phyloP scores from a whole-genome alignment of 257 asterid species.

The Leptodermis oblonga region DNA sequence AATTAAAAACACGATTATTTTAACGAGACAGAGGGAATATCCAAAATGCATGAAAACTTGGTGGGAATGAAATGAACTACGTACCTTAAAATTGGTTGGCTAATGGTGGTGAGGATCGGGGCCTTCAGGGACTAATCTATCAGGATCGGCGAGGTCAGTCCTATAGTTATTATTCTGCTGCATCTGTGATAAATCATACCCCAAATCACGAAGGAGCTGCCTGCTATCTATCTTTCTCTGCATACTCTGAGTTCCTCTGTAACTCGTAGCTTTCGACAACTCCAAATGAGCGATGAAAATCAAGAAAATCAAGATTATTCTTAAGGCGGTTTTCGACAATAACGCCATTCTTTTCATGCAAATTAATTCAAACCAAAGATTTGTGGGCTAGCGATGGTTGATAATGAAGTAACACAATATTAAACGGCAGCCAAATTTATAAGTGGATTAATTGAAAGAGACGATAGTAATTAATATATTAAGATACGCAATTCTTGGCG shows the following conservation, averaged over 20 bases:
- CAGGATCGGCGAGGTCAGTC: slow-evolving; percentile 20
- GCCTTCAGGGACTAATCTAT: slow-evolving; percentile 41
- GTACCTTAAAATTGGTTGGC: slow-evolving; percentile 5
- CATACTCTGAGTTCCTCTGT: slow-evolving; percentile 22
- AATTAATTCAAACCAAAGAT: background rate
- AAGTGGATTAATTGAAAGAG: slow-evolving; percentile 19
- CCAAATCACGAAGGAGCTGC: slow-evolving; percentile 32
- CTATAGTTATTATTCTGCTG: slow-evolving; percentile 17
- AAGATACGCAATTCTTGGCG: slow-evolving; percentile 11
- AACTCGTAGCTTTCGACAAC: slow-evolving; percentile 20
- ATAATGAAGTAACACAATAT: slow-evolving; percentile 7
- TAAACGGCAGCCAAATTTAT: slow-evolving; percentile 21
- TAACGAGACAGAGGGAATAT: too few relatives aligned
- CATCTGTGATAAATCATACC: slow-evolving; percentile 17
- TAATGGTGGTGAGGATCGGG: slow-evolving; percentile 57
- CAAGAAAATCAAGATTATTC: slow-evolving; percentile 16
- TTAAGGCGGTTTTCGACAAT: slow-evolving; percentile 20
- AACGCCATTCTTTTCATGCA: slow-evolving; percentile 27
- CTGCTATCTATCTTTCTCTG: slow-evolving; percentile 27
- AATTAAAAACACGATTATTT: too few relatives aligned
- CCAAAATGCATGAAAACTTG: too few relatives aligned
- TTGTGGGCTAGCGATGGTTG: background rate
- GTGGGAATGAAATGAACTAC: too few relatives aligned
- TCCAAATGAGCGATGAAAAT: slow-evolving; percentile 21
- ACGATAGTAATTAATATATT: background rate